Evolutionary conservation across 2,329 filamentous ascomycete genomes (phyloP).

Genomic region (Akanthomyces dipterigenus): DNA sequence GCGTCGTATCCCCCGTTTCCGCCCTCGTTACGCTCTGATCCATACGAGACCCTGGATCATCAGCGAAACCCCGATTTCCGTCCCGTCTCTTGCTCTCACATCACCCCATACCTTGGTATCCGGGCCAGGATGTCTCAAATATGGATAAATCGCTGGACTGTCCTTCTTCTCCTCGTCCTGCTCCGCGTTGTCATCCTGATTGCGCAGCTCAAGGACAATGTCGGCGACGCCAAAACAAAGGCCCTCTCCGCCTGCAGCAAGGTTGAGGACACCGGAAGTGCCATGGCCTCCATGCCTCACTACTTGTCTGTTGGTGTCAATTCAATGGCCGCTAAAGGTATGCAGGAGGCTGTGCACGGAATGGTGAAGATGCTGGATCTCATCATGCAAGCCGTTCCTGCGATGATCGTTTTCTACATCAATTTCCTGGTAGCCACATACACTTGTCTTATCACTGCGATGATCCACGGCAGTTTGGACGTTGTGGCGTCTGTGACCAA

Average conservation of each 20-base stretch:
- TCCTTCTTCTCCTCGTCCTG: constrained; percentile 80
- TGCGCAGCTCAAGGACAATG: constrained; percentile 62
- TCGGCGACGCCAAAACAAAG: constrained; percentile 69
- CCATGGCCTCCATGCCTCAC: constrained; percentile 97
- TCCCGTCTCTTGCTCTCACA: constrained; percentile 56
- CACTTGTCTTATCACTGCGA: constrained; percentile 78
- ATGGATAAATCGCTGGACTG: constrained; percentile 97
- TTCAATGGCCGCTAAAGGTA: constrained; percentile 68
- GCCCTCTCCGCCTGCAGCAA: constrained; percentile 84
- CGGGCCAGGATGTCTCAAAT: constrained; percentile 85
- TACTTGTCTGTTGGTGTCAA: constrained; percentile 89
- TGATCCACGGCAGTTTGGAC: constrained; percentile 71
- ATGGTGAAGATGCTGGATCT: constrained; percentile 74
- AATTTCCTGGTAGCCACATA: constrained; percentile 88
- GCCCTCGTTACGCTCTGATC: constrained; percentile 29
- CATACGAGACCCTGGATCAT: constrained; percentile 29
- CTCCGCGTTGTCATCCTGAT: constrained; percentile 73
- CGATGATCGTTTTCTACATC: constrained; percentile 85
- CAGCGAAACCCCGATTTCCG: constrained; percentile 25
- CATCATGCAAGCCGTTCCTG: constrained; percentile 75
- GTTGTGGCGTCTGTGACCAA: constrained; percentile 51
- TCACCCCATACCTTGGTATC: constrained; percentile 89
- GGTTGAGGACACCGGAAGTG: constrained; percentile 87
- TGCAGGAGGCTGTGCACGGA: constrained; percentile 73
- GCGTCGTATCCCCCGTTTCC: constrained; percentile 31